Evolutionary conservation across 1,139 yeast genomes (phyloP).

Genomic region (Entelexis sorbosivorans): DNA sequence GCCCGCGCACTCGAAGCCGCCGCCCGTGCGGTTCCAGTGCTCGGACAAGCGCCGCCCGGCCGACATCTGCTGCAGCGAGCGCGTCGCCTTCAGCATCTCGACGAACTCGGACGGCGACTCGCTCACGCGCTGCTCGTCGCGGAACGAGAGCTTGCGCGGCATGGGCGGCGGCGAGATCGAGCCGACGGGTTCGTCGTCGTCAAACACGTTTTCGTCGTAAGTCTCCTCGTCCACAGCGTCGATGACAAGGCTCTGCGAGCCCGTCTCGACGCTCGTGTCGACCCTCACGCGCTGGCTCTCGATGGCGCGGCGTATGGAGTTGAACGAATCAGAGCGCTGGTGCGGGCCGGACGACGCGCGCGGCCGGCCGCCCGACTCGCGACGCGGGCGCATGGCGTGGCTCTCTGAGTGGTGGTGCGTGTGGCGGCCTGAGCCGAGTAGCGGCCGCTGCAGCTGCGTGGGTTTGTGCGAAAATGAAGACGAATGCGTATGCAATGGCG

Average conservation of each 20-base stretch:
- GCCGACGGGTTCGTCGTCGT: conserved; percentile 20
- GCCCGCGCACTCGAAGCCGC: conserved; percentile 35
- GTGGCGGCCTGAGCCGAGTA: neutral
- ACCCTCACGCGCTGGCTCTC: conserved; percentile 1
- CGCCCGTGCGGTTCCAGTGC: conserved; percentile 17
- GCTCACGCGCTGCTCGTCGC: conserved; percentile 23
- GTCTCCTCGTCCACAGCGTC: conserved; percentile 4
- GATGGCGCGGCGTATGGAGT: neutral
- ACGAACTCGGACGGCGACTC: conserved; percentile 30
- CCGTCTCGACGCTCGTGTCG: neutral
- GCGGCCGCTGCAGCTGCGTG: neutral
- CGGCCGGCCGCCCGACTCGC: conserved; percentile 2
- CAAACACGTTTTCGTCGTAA: conserved; percentile 18
- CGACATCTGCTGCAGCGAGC: conserved; percentile 33
- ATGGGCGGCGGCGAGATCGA: conserved; percentile 24
- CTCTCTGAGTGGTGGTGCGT: neutral
- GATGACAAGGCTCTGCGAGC: neutral
- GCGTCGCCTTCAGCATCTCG: conserved; percentile 34
- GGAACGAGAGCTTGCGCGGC: conserved; percentile 23
- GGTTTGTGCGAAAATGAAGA: neutral
- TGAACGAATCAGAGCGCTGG: conserved; percentile 1
- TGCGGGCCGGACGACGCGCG: neutral
- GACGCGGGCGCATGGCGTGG: neutral
- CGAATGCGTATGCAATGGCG: neutral
- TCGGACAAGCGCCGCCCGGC: conserved; percentile 13